Conservation (phyloP, 2,329 filamentous ascomycete species). For the Penicillium sp. region DNA sequence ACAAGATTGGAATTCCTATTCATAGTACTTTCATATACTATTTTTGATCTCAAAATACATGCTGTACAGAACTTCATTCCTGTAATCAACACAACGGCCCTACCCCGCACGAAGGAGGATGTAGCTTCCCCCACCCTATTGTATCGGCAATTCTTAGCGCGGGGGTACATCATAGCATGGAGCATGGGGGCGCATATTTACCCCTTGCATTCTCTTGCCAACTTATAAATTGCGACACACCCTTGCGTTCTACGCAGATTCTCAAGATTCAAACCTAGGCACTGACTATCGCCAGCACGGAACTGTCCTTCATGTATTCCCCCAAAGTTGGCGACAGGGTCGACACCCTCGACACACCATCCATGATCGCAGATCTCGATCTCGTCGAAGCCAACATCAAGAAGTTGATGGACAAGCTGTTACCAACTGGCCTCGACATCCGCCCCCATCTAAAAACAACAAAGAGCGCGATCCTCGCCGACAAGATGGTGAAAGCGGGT, state of each 20-base stretch:
- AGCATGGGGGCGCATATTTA: background rate
- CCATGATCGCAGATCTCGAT: constrained; percentile 49
- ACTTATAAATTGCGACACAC: background rate
- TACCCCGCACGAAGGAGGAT: background rate
- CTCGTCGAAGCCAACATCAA: constrained; percentile 46
- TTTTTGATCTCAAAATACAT: too few relatives aligned
- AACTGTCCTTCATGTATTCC: constrained; percentile 26
- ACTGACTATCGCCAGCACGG: background rate
- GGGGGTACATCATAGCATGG: background rate
- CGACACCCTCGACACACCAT: constrained; percentile 46
- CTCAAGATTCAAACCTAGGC: background rate
- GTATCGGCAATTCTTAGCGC: background rate
- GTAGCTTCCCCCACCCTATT: background rate
- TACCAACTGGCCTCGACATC: constrained; percentile 41
- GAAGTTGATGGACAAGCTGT: constrained; percentile 40
- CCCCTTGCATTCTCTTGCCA: background rate
- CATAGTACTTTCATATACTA: too few relatives aligned
- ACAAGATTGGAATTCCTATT: too few relatives aligned
- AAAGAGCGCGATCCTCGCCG: constrained; percentile 42
- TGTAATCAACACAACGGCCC: too few relatives aligned
- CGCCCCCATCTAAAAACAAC: constrained; percentile 49
- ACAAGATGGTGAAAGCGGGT: constrained; percentile 39
- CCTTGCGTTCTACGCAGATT: background rate
- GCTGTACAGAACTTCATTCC: too few relatives aligned
- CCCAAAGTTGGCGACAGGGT: constrained; percentile 40